Percentiles rank a stretch among this genome's conserved stretches.
phyloP scores from a whole-genome alignment of 2,329 filamentous ascomycete species.

The Penicillium sp. region DNA sequence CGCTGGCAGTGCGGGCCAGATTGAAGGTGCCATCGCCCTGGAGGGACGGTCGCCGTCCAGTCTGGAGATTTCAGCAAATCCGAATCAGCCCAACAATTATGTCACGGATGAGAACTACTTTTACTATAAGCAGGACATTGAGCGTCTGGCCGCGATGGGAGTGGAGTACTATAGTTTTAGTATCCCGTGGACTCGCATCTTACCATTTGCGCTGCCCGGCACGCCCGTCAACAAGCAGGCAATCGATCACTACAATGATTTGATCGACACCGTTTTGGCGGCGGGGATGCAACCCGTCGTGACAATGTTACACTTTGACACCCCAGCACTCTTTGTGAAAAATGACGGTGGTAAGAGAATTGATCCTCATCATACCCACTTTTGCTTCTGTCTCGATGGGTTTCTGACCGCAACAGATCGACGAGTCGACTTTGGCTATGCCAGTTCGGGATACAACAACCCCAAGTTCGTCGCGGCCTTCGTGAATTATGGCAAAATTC shows the following conservation, averaged over 20 bases:
- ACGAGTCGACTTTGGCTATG: slow-evolving; percentile 21
- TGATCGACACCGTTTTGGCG: slow-evolving; percentile 41
- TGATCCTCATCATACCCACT: neutral
- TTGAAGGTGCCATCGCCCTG: slow-evolving; percentile 40
- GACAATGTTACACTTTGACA: slow-evolving; percentile 36
- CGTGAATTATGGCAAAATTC: slow-evolving; percentile 35
- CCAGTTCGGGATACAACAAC: slow-evolving; percentile 32
- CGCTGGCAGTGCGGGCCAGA: slow-evolving; percentile 39
- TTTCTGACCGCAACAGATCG: slow-evolving; percentile 6
- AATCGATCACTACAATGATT: slow-evolving; percentile 45
- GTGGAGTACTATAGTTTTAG: slow-evolving; percentile 41
- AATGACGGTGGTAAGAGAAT: slow-evolving; percentile 6
- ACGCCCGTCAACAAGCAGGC: slow-evolving; percentile 44
- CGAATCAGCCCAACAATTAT: slow-evolving; percentile 40
- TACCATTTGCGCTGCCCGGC: slow-evolving; percentile 42
- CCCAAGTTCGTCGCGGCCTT: slow-evolving; percentile 38
- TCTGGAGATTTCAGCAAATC: slow-evolving; percentile 33
- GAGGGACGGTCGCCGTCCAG: slow-evolving; percentile 38
- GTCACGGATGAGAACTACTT: slow-evolving; percentile 48
- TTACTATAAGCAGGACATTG: slow-evolving; percentile 45
- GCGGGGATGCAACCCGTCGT: slow-evolving; percentile 42
- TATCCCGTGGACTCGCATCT: slow-evolving; percentile 45
- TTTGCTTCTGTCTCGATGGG: neutral
- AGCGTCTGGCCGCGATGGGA: slow-evolving; percentile 34
- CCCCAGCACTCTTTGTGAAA: slow-evolving; percentile 21